Evolutionary conservation across 2,329 filamentous ascomycete species (phyloP), one percentile per base, ranked within the genome.

Genomic region (Apiospora pterosperma): DNA sequence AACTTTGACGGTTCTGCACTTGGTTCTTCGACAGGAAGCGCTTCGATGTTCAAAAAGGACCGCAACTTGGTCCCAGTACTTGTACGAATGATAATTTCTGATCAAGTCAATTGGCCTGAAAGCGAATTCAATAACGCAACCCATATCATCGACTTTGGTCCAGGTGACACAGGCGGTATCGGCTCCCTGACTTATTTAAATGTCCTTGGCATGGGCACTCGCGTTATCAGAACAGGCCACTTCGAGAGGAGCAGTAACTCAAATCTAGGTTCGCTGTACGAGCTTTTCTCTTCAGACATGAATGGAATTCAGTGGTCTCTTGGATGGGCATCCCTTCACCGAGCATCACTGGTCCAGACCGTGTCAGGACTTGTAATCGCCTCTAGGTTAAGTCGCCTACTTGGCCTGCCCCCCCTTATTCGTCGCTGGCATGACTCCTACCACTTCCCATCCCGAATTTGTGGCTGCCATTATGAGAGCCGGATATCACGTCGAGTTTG

Each of bases 141-240:
- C 4, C 96, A 99, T 76, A 92, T 99, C 64, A 82, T 99, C 62
- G 96, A 99, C 80, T 98, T 99, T 72, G 96, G 96, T 55, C 96
- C 96, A 23, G 96, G 96, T 74, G 96, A 96, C 67, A 95, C 96
- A 23, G 96, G 96, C 69, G 89, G 99, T 28, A n/a, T n/a, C n/a
- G 96, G 96, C 74, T 92, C 97, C 59, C 84, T 99, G 69, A 98
- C 96, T 65, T 97, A 97, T 84, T 92, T 96, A 73, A 99, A 98
- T 85, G 98, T 98, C 83, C 96, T 99, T 77, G 96, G 96, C 68
- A 97, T 93, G 64, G 96, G 96, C 73, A 96, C 99, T 38, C 93
- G 73, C 16, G 68, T 72, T 14, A 72, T 76, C 36, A 14, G 21
- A 88, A 91, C 36, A 84, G 89, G 68, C 85, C 90, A 71, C 87